Percentiles rank a stretch among this genome's conserved stretches.
These are phyloP conservation scores for Apophysomyces variabilis DNA, from an alignment of 371 early-diverging fungal genomes.

Conservation along the genomic window DNA sequence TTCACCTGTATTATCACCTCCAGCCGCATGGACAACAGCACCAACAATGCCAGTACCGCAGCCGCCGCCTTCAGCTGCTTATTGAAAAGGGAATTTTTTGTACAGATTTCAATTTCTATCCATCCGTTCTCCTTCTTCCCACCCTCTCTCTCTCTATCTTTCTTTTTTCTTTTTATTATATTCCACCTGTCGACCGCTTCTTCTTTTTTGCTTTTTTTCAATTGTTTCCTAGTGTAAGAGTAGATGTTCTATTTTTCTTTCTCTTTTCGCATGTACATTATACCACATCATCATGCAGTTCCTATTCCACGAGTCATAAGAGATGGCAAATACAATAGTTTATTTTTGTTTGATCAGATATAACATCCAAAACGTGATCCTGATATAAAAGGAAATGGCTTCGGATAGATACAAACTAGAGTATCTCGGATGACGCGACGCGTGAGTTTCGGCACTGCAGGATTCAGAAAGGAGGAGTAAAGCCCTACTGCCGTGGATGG, in stretches of 20 bases:
- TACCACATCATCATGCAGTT: not conserved
- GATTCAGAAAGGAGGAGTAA: too few species aligned
- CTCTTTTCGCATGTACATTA: slow-evolving; percentile 4
- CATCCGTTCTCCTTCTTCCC: not conserved
- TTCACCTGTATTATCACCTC: not conserved
- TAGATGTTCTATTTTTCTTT: not conserved
- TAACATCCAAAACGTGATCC: too few species aligned
- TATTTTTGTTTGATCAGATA: too few species aligned
- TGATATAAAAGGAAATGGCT: too few species aligned
- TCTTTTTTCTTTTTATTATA: not conserved
- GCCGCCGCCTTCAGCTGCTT: not conserved
- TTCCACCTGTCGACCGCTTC: too few species aligned
- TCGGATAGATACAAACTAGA: too few species aligned
- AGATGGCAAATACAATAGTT: too few species aligned
- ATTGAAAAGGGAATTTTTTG: not conserved
- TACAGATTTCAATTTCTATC: not conserved
- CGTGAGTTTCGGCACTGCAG: too few species aligned
- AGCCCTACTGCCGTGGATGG: too few species aligned
- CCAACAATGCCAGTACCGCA: slow-evolving; percentile 8
- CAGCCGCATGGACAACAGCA: slow-evolving; percentile 1
- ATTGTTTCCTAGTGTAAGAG: slow-evolving; percentile 14
- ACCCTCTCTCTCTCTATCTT: not conserved
- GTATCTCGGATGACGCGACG: too few species aligned
- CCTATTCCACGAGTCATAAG: slow-evolving; percentile 15
- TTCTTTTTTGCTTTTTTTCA: not conserved